Evolutionary conservation across 768 basidiomycete species (phyloP), one percentile per base, ranked within the genome.

Genomic region (Tylopilus subfusipes): DNA sequence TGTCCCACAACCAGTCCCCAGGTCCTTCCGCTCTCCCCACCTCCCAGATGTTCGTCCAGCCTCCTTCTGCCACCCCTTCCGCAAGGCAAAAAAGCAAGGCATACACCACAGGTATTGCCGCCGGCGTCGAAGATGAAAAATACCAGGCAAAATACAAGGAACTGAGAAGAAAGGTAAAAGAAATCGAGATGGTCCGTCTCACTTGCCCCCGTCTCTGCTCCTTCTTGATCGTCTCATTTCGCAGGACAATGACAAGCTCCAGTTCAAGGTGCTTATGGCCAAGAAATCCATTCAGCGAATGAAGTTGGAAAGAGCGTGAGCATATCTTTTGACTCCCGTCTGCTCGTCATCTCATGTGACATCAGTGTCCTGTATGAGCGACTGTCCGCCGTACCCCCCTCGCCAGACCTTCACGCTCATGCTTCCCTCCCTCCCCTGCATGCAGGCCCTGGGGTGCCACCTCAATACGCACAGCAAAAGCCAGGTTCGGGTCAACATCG

Each of bases 101-200:
- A 22, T 76, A 78, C 45, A 58, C 80, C 19, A 74, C 82, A 21
- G 87, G 85, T 57, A 86, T 89, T 58, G 81, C 86, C 36, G 87
- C 86, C 25, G 85, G 87, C 63, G 88, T 86, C 19, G 90, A 92
- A 67, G 90, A 93, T 71, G 82, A 82, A 66, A 92, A 90, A 72
- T 93, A 93, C 69, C 86, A 89, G 55, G 80, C 82, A 65, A 93
- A 93, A 73, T 93, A 93, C 76, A 90, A 84, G 70, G 90, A 93
- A 54, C 76, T 93, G 59, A 92, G 90, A 71, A 81, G 85, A 72
- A 92, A 91, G 74, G 90, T 93, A 54, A 87, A 84, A 68, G 90
- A 93, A 72, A 88, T 93, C 59, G 91, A 93, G 73, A 71, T 77
- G 30, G 91, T 90, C 56, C 62, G 86, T 81, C 61, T 10, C 40